Evolutionary conservation across 345 rosid genomes (phyloP), one percentile per base, ranked within the genome.

Genomic region (Acer negundo): DNA sequence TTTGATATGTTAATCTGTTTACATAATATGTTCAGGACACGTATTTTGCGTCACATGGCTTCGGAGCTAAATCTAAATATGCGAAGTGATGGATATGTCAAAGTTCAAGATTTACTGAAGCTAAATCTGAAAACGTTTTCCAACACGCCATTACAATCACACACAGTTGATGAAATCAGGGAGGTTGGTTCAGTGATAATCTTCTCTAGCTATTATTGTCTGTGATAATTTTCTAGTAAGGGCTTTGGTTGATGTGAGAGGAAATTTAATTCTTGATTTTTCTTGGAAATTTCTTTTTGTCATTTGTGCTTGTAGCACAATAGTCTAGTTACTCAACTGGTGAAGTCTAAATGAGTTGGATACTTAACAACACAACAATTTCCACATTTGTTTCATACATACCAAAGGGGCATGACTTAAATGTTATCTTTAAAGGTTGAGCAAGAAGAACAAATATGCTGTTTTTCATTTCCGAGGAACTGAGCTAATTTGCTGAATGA

Each of bases 11-110:
- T 46, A 0, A 19, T 74, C 42, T 24, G 12, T 46, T 46, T 0
- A 19, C 1, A 0, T 63, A 11, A 16, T 26, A 35, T 38, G 62
- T 80, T 74, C 69, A 95, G 99, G 87, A 92, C 99, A 24, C 79
- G 92, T 4, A 81, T 93, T 70, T 86, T 93, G 87, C 84, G 98
- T 2, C 99, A 95, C 75, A 87, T 78, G 94, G 94, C 97, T 77
- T 80, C 82, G 64, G 97, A 95, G 76, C 75, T 94, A 42, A 91
- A 84, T 42, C 78, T 95, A 87, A 84, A 88, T 83, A 89, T 94
- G 89, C 75, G 89, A 31, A 85, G 80, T 78, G 98, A 95, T 88
- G 99, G 98, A 15, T 94, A 73, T 82, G 94, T 92, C 77, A 92
- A 84, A 83, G 97, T 91, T 79, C 82, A 84, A 67, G 99, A 93